A percentile compares a stretch with the other conserved stretches of the same genome.
These are phyloP conservation scores for Dissophora globulifera DNA, from an alignment of 192 early-diverging fungal species.

Conservation along the genomic window DNA sequence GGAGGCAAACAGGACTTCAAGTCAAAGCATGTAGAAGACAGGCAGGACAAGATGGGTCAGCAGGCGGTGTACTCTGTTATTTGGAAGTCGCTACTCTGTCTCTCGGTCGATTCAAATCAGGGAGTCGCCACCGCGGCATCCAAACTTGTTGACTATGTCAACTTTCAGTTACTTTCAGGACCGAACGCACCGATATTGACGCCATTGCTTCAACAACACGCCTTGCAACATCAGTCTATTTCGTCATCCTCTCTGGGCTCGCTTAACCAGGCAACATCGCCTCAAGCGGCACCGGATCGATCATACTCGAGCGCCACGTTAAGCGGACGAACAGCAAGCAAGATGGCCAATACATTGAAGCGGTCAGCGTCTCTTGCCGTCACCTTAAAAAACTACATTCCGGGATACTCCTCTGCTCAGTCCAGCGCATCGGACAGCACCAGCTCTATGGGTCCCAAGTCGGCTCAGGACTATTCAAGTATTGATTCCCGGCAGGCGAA, in stretches of 20 bases:
- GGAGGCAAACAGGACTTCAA: constrained; percentile 56
- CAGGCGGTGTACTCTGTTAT: constrained; percentile 69
- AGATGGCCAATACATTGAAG: constrained; percentile 52
- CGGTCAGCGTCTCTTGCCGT: constrained; percentile 55
- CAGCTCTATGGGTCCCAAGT: background rate
- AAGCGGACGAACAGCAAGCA: constrained; percentile 29
- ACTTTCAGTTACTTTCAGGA: constrained; percentile 56
- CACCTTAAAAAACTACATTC: constrained; percentile 51
- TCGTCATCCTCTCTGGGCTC: constrained; percentile 28
- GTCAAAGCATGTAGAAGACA: constrained; percentile 13
- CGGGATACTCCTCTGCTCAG: constrained; percentile 24
- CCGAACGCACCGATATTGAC: constrained; percentile 24
- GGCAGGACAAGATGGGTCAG: constrained; percentile 40
- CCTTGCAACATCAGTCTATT: constrained; percentile 15
- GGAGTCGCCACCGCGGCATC: constrained; percentile 78
- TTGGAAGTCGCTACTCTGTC: constrained; percentile 85
- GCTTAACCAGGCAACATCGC: constrained; percentile 19
- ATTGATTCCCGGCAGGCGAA: constrained; percentile 12
- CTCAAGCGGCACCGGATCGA: constrained; percentile 29
- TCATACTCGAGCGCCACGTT: constrained; percentile 29
- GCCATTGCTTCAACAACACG: constrained; percentile 28
- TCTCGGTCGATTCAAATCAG: constrained; percentile 85
- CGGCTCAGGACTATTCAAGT: background rate
- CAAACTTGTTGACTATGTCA: constrained; percentile 79
- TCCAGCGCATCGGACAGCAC: background rate